These are phyloP conservation scores for Smittium mucronatum DNA, from an alignment of 371 early-diverging fungal species.

Conservation along the genomic window DNA sequence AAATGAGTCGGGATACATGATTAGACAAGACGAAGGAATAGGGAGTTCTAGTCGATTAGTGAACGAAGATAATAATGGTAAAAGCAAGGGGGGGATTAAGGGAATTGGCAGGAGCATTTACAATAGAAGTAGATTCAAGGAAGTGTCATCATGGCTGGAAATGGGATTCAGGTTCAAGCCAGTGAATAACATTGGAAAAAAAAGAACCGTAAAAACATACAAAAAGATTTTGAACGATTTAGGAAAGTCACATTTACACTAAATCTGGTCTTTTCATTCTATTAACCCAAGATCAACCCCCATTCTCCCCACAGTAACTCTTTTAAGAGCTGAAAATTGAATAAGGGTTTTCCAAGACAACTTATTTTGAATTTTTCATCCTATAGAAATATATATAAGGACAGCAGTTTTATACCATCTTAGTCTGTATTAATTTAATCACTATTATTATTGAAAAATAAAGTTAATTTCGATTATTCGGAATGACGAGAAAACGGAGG, in stretches of 20 bases:
- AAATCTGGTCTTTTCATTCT: neutral
- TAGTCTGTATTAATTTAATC: neutral
- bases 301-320: too few species aligned
- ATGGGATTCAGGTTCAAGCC: neutral
- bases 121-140: neutral
- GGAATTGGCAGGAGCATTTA: neutral
- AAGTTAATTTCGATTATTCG: too few species aligned
- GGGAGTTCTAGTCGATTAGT: neutral
- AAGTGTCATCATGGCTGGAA: conserved; percentile 8
- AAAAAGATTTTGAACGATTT: conserved; percentile 6
- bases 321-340: too few species aligned
- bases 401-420: neutral
- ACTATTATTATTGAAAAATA: too few species aligned
- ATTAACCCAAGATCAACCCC: conserved; percentile 3
- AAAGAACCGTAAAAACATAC: neutral
- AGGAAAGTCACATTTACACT: neutral
- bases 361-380: too few species aligned
- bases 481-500: too few species aligned
- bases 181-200: neutral
- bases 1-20: too few species aligned
- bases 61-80: neutral
- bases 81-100: neutral
- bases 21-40: neutral
- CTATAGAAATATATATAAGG: too few species aligned
- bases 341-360: too few species aligned